Percentiles rank a stretch among this genome's conserved stretches.
Evolutionary conservation across 2,329 filamentous ascomycete species (phyloP).

Genomic region (Colletotrichum sp.): DNA sequence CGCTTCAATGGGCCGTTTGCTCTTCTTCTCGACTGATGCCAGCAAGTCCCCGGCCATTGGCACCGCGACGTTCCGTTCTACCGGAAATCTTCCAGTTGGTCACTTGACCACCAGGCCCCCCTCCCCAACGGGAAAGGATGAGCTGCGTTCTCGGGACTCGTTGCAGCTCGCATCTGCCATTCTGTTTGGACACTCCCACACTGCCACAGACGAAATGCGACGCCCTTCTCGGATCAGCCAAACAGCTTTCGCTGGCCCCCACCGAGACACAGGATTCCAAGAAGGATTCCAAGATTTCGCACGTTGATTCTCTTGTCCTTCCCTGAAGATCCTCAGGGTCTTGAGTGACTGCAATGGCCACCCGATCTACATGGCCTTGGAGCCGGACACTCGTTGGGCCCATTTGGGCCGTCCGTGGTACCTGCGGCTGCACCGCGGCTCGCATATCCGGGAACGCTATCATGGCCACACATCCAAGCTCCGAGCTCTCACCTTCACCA

Average conservation of each 20-base stretch:
- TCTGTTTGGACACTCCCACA: neutral
- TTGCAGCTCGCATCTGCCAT: neutral
- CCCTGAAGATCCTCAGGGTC: slow-evolving; percentile 11
- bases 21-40: neutral
- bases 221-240: neutral
- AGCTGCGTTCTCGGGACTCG: neutral
- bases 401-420: neutral
- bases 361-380: neutral
- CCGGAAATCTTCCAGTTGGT: slow-evolving; percentile 16
- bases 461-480: neutral
- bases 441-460: neutral
- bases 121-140: slow-evolving; percentile 11
- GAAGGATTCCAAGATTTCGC: slow-evolving; percentile 8
- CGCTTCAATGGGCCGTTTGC: neutral
- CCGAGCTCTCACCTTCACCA: neutral
- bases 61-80: slow-evolving; percentile 6
- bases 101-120: slow-evolving; percentile 14
- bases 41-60: neutral
- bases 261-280: slow-evolving; percentile 4
- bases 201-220: slow-evolving; percentile 9
- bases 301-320: slow-evolving; percentile 3
- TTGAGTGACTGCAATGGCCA: neutral
- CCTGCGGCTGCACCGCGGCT: slow-evolving; percentile 13
- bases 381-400: neutral
- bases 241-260: neutral